Base-by-base conservation (phyloP, 257 asterid species). In the Solanum bukasovii region DNA sequence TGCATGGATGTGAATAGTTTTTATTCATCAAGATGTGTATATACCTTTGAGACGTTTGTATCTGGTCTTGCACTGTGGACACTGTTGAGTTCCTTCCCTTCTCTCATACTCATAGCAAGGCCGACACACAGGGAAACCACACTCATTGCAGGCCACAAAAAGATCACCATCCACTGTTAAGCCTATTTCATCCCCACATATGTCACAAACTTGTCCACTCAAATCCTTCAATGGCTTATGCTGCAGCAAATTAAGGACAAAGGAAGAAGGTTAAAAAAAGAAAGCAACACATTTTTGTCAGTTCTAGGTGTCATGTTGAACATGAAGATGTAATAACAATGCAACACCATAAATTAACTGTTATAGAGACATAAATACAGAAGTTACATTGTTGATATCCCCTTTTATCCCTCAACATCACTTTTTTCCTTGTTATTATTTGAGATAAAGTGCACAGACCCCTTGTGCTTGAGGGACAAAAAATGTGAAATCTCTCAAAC, bases 91-190 rank as follows among this genome's bases (percentile, higher is more conserved):
- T 59, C 99, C 99, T 89, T 96, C 99, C 92, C 98, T 94, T 86
- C 99, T 94, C 92, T 96, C 98, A 35, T 96, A 96, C 93, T 95
- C 98, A 14, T 96, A 96, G 94, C 98, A 96, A 4, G 98, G 98
- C 79, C 99, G 91, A 91, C 99, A 96, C 72, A 89, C 99, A 1
- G 99, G 99, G 87, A 96, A 96, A 61, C 99, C 99, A 77, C 99
- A 96, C 61, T 96, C 99, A 42, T 96, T 93, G 88, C 98, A 96
- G 71, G 99, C 99, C 33, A 96, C 98, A 21, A 96, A 95, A 81
- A 96, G 95, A 84, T 96, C 99, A 13, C 98, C 98, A 7, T 95
- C 98, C 8, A 95, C 98, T 1, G 98, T 96, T 14, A 94, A 88
- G 34, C 99, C 99, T n/a, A 94, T 91, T 88, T 93, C 96, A 89